A percentile compares a stretch with the other conserved stretches of the same genome.
Conservation (phyloP, 805 yeast species). For the Candida peoriensis region DNA sequence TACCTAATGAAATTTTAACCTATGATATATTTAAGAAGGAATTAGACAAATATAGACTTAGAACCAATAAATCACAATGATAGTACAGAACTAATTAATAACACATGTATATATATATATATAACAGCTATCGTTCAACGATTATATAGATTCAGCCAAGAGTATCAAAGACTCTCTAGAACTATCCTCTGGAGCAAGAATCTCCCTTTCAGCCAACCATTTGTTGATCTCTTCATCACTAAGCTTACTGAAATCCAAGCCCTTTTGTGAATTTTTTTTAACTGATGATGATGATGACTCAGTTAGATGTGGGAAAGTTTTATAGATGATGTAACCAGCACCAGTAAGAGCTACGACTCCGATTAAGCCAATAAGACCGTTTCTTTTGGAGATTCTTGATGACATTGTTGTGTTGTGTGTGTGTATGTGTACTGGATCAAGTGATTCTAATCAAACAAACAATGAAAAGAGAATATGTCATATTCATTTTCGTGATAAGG, state of each 20-base stretch:
- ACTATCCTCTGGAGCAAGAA: conserved; percentile 11
- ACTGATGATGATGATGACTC: not conserved
- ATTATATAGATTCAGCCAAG: conserved; percentile 5
- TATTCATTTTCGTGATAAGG: too few relatives aligned
- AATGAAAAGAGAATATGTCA: not conserved
- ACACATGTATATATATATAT: too few relatives aligned
- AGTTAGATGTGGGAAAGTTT: conserved; percentile 15
- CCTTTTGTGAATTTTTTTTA: too few relatives aligned
- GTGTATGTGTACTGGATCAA: not conserved
- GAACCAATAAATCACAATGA: too few relatives aligned
- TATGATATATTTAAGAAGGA: not conserved
- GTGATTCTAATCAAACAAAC: too few relatives aligned
- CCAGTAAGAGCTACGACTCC: conserved; percentile 13
- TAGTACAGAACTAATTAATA: too few relatives aligned
- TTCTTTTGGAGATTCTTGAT: conserved; percentile 12
- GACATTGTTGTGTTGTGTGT: conserved; percentile 2
- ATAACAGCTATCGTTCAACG: too few relatives aligned
- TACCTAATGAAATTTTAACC: conserved; percentile 40
- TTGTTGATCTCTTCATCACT: conserved; percentile 10
- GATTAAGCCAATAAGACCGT: conserved; percentile 6
- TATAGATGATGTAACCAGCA: conserved; percentile 12
- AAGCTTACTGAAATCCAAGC: conserved; percentile 3
- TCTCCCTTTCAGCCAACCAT: conserved; percentile 5
- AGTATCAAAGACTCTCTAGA: conserved; percentile 7
- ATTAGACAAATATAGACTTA: not conserved